Percentiles rank a stretch among this genome's conserved stretches.
Conservation (phyloP, 345 rosid species). For the Erysimum cheiranthoides region DNA sequence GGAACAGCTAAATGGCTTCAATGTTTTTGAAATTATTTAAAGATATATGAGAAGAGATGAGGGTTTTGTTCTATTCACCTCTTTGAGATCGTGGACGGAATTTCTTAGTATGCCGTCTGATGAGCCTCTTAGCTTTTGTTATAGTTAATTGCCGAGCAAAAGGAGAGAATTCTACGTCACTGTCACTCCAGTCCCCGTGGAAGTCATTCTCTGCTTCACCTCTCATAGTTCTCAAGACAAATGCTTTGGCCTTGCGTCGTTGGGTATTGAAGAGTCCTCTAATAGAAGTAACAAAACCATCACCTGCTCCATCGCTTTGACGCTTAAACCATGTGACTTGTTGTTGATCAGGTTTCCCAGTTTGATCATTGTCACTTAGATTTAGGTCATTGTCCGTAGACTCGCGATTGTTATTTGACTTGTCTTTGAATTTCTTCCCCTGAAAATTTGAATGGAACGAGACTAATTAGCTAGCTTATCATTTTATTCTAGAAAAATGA, state of each 20-base stretch:
- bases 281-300: conserved; percentile 92
- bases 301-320: conserved; percentile 93
- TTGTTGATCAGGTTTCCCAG: conserved; percentile 69
- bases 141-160: conserved; percentile 92
- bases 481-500: too few relatives aligned
- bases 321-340: conserved; percentile 80
- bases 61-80: conserved; percentile 51
- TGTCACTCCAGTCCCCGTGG: conserved; percentile 95
- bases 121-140: conserved; percentile 84
- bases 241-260: conserved; percentile 89
- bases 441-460: conserved; percentile 41
- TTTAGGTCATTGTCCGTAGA: conserved; percentile 75
- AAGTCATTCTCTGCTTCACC: conserved; percentile 90
- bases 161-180: conserved; percentile 84
- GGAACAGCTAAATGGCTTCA: background rate
- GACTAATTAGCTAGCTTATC: background rate
- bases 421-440: conserved; percentile 98
- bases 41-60: background rate
- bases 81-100: conserved; percentile 77
- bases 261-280: conserved; percentile 93
- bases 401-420: conserved; percentile 64
- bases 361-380: conserved; percentile 79
- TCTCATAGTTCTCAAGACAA: conserved; percentile 93
- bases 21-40: background rate
- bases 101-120: conserved; percentile 88